Conservation (phyloP, 108 stramenopile species). For the Nitzschia sp. region DNA sequence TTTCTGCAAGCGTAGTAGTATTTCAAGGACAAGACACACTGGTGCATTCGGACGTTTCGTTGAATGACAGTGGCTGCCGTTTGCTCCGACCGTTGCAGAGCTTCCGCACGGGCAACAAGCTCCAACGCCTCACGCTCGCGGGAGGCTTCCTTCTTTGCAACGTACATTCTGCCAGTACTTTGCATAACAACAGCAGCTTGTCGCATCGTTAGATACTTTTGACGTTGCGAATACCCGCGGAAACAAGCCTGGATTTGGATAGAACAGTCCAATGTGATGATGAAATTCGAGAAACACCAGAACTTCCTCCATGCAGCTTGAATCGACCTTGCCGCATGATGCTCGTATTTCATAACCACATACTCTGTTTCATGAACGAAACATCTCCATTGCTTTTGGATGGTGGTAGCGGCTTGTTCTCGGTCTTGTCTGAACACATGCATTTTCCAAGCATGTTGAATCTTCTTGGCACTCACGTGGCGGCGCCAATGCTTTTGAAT, state of each 20-base stretch:
- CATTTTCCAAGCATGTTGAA: conserved; percentile 2
- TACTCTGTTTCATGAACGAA: conserved; percentile 69
- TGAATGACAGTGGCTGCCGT: conserved; percentile 25
- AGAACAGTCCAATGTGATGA: conserved; percentile 44
- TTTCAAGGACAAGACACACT: conserved; percentile 18
- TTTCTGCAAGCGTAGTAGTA: conserved; percentile 17
- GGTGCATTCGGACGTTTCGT: conserved; percentile 11
- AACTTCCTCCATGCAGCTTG: conserved; percentile 53
- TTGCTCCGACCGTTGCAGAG: background rate
- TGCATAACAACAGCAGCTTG: conserved; percentile 32
- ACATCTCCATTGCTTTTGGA: conserved; percentile 37
- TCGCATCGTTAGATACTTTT: conserved; percentile 36
- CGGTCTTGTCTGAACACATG: conserved; percentile 6
- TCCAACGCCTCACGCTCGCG: background rate
- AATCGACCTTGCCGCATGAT: conserved; percentile 43
- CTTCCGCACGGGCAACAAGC: background rate
- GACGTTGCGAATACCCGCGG: conserved; percentile 24
- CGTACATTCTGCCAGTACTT: conserved; percentile 48
- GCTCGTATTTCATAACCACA: conserved; percentile 34
- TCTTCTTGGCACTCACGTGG: conserved; percentile 4
- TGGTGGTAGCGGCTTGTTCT: conserved; percentile 24
- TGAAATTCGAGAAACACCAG: conserved; percentile 36
- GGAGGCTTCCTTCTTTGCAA: conserved; percentile 24
- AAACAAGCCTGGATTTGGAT: conserved; percentile 44
- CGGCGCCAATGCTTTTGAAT: conserved; percentile 53